These are phyloP conservation scores for Picea glauca DNA, from an alignment of 75 land plant species.

Conservation along the genomic window DNA sequence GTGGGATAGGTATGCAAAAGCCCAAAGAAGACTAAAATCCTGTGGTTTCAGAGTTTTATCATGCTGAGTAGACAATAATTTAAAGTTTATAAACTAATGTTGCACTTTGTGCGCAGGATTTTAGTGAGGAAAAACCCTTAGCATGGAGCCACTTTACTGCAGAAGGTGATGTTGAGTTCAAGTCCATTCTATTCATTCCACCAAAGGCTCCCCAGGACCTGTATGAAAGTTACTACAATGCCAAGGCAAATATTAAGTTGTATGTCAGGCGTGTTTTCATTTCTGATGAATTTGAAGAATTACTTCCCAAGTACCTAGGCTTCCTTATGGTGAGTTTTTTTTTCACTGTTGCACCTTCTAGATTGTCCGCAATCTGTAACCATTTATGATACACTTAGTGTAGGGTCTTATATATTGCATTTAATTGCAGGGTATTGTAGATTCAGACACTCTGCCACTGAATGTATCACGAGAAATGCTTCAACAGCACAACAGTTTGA, in stretches of 20 bases:
- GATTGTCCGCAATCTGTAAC: not conserved
- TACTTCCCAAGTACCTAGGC: conserved; percentile 89
- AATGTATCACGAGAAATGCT: conserved; percentile 99
- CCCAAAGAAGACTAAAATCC: too few species aligned
- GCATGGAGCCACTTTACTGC: conserved; percentile 93
- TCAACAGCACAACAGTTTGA: conserved; percentile 91
- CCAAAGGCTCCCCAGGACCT: conserved; percentile 92
- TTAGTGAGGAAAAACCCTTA: conserved; percentile 80
- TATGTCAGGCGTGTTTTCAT: conserved; percentile 95
- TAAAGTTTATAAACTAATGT: not conserved
- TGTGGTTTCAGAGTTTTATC: too few species aligned
- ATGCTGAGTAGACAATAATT: too few species aligned
- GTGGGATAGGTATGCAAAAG: too few species aligned
- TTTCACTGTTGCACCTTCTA: not conserved
- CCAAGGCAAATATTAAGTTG: conserved; percentile 78
- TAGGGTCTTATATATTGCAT: not conserved
- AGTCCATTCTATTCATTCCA: conserved; percentile 88
- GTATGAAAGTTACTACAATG: conserved; percentile 91
- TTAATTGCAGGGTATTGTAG: conserved; percentile 83
- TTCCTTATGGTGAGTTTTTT: conserved; percentile 68
- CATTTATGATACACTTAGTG: not conserved
- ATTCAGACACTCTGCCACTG: conserved; percentile 95
- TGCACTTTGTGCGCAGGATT: conserved; percentile 52
- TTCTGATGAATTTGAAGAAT: conserved; percentile 95
- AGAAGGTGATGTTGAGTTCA: conserved; percentile 99